Evolutionary conservation across 331 rosid species (phyloP).

Genomic region (Ulmus americana): DNA sequence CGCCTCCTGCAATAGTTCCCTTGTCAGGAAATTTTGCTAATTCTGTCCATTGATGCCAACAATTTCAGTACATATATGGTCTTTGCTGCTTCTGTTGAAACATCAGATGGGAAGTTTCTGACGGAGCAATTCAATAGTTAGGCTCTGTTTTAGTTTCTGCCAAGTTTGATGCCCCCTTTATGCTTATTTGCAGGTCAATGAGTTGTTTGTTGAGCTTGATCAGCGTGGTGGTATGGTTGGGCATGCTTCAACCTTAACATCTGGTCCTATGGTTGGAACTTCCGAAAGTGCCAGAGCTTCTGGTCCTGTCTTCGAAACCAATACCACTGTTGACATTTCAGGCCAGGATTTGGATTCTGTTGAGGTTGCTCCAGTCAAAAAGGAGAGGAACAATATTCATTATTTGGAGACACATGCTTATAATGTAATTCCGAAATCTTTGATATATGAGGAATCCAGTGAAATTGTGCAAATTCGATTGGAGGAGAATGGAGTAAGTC

Average conservation of each 20-base stretch:
- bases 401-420: constrained; percentile 14
- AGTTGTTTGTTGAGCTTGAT: constrained; percentile 49
- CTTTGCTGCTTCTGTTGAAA: neutral
- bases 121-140: neutral
- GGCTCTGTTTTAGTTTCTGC: neutral
- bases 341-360: constrained; percentile 27
- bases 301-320: constrained; percentile 23
- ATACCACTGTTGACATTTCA: constrained; percentile 21
- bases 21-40: neutral
- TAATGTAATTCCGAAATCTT: constrained; percentile 14
- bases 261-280: constrained; percentile 22
- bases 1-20: neutral
- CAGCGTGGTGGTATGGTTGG: constrained; percentile 24
- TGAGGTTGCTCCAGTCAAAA: constrained; percentile 33
- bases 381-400: constrained; percentile 21
- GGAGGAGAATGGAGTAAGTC: constrained; percentile 37
- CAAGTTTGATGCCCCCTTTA: neutral
- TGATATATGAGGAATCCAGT: constrained; percentile 32
- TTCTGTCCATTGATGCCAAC: neutral
- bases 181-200: constrained; percentile 41
- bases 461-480: constrained; percentile 68
- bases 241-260: constrained; percentile 26
- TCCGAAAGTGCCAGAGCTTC: constrained; percentile 24
- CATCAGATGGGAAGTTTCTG: neutral
- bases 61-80: neutral